Percentiles rank a stretch among this genome's conserved stretches.
Conservation (phyloP, 352 stramenopile species). For the Aphanomyces stellatus region DNA sequence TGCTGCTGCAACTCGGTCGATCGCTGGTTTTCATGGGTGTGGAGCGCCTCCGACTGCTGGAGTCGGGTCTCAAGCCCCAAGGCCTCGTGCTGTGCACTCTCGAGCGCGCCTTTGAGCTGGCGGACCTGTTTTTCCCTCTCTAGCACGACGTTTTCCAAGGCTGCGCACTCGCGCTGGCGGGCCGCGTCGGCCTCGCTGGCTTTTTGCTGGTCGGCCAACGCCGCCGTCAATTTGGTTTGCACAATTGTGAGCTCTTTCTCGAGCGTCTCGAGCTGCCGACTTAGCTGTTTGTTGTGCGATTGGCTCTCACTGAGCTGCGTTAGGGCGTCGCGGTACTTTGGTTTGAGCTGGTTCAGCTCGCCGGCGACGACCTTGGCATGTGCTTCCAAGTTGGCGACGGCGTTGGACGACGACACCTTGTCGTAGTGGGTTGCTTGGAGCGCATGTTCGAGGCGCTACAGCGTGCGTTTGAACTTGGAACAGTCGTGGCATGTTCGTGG, state of each 20-base stretch:
- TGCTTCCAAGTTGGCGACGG: conserved; percentile 62
- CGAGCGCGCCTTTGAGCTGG: conserved; percentile 54
- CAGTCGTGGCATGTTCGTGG: too few species aligned
- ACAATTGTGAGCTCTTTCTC: conserved; percentile 50
- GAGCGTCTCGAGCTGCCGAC: conserved; percentile 31
- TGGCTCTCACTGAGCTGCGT: conserved; percentile 35
- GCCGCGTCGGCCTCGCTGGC: conserved; percentile 30
- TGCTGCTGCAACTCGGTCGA: not conserved
- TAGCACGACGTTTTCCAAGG: conserved; percentile 60
- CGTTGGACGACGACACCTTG: conserved; percentile 77
- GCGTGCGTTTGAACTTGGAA: not conserved
- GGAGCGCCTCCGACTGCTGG: conserved; percentile 22
- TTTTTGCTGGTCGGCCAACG: conserved; percentile 31
- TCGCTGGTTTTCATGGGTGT: not conserved
- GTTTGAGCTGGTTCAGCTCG: conserved; percentile 46
- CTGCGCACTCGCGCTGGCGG: conserved; percentile 35
- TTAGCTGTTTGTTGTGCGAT: conserved; percentile 25
- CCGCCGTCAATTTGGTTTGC: conserved; percentile 35
- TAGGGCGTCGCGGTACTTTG: conserved; percentile 39
- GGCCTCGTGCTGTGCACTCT: conserved; percentile 36
- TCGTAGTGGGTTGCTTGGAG: conserved; percentile 70
- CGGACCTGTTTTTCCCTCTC: conserved; percentile 63
- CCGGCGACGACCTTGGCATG: conserved; percentile 59
- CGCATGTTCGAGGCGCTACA: conserved; percentile 53
- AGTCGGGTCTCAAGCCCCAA: conserved; percentile 54